Percentiles rank a stretch among this genome's conserved stretches.
These are phyloP conservation scores for Scleroderma citrinum DNA, from an alignment of 768 basidiomycete genomes.

Conservation along the genomic window DNA sequence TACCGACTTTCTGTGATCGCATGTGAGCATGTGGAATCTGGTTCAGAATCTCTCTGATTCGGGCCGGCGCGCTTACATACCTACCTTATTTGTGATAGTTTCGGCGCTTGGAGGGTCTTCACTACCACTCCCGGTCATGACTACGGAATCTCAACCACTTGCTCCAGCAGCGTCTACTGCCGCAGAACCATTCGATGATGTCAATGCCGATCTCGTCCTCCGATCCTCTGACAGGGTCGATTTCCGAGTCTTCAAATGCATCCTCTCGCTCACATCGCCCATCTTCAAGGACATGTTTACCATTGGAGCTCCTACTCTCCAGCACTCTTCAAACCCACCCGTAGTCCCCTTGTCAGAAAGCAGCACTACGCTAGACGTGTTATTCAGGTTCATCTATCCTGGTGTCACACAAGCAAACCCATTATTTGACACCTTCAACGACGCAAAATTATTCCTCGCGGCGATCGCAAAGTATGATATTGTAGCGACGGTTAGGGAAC, in stretches of 20 bases:
- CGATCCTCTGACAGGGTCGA: conserved; percentile 29
- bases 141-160: neutral
- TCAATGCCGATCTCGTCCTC: conserved; percentile 30
- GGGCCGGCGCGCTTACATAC: too few species aligned
- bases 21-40: too few species aligned
- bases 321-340: conserved; percentile 17
- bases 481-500: conserved; percentile 11
- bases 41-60: too few species aligned
- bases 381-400: conserved; percentile 27
- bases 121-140: too few species aligned
- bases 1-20: too few species aligned
- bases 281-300: conserved; percentile 28
- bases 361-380: conserved; percentile 24
- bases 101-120: too few species aligned
- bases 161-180: conserved; percentile 1
- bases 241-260: conserved; percentile 32
- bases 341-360: conserved; percentile 38
- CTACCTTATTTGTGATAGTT: too few species aligned
- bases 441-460: conserved; percentile 8
- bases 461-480: conserved; percentile 23
- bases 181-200: conserved; percentile 23
- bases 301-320: conserved; percentile 16
- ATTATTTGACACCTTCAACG: conserved; percentile 5
- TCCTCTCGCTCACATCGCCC: conserved; percentile 31
- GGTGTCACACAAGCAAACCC: conserved; percentile 32